Evolutionary conservation across 805 yeast species (phyloP), one percentile per base, ranked within the genome.

Genomic region (Saturnispora hagleri): DNA sequence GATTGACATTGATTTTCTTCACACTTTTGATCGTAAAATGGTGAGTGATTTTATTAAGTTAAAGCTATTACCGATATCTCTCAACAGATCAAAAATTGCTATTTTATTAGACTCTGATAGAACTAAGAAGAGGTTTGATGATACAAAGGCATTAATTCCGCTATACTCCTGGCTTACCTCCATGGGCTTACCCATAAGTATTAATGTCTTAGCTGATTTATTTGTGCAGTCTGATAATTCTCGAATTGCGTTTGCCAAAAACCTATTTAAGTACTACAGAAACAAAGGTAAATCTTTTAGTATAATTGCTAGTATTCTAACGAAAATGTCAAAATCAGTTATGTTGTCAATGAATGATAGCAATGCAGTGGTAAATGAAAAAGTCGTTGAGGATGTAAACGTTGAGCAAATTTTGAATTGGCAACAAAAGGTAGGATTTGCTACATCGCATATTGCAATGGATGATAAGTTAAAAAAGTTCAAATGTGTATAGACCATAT

Each of bases 171-270:
- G 76, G 50, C 60, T 79, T 43, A 72, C 70, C 28, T 67, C 73
- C 55, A 73, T 76, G 49, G 81, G 81, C 0, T 59, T 79, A 22
- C 69, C 74, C 2, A 75, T 79, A 7, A 66, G 74, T 6, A 61
- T 66, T 8, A 71, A 70, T 0, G 69, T 66, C 27, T 55, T 79
- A 24, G 58, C 60, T 5, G 66, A 63, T 12, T 71, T 79, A 4
- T 63, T 77, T 1, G 65, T 68, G 1, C 57, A 57, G 5, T 58
- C 77, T 6, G 62, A 71, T 0, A 73, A 75, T 0, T 72, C 69
- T 3, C 69, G 74, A 4, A 55, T 68, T 0, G 51, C 48, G 1
- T 52, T 80, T 15, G 49, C 71, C 40, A 76, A 73, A 53, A 69
- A 69, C 26, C 58, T 80, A 38, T 67, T 75, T 55, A 69, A 65